A percentile compares a stretch with the other conserved stretches of the same genome.
Evolutionary conservation across 768 basidiomycete species (phyloP).

Genomic region (Chalciporus pseudorubinellus): DNA sequence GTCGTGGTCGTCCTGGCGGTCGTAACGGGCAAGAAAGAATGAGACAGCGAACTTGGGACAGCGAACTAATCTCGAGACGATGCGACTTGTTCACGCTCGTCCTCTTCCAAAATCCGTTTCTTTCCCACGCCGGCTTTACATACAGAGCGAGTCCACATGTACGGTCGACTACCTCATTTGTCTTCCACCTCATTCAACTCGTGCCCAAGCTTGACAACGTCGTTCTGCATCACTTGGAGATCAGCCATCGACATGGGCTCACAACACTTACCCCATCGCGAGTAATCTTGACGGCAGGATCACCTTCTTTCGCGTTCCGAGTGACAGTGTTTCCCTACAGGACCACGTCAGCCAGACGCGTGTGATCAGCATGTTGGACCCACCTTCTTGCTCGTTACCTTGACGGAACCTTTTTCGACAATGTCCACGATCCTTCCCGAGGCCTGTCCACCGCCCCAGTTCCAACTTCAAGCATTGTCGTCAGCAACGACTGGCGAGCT

Average conservation of each 20-base stretch:
- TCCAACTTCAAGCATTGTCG: conserved; percentile 28
- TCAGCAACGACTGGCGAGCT: not conserved
- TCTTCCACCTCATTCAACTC: conserved; percentile 44
- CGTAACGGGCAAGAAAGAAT: conserved; percentile 22
- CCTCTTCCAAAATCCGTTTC: conserved; percentile 15
- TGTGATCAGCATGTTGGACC: not conserved
- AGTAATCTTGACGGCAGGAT: conserved; percentile 49
- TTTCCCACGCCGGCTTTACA: conserved; percentile 29
- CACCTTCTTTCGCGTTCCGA: conserved; percentile 43
- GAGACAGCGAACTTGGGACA: conserved; percentile 9
- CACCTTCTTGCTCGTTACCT: conserved; percentile 47
- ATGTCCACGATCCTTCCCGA: conserved; percentile 40
- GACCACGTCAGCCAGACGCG: not conserved
- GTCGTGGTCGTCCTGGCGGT: conserved; percentile 24
- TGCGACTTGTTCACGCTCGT: conserved; percentile 16
- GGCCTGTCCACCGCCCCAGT: conserved; percentile 34
- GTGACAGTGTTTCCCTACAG: conserved; percentile 42
- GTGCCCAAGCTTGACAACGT: conserved; percentile 50
- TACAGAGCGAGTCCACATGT: no score
- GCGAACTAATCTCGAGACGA: conserved; percentile 11
- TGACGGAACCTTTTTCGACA: conserved; percentile 41
- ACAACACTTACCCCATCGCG: conserved; percentile 40
- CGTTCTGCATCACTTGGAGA: conserved; percentile 39
- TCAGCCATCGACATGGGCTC: no score
- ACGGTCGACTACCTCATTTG: not conserved